Evolutionary conservation across 495 filamentous ascomycete species (phyloP), one percentile per base, ranked within the genome.

Genomic region (Pseudevernia furfuracea): DNA sequence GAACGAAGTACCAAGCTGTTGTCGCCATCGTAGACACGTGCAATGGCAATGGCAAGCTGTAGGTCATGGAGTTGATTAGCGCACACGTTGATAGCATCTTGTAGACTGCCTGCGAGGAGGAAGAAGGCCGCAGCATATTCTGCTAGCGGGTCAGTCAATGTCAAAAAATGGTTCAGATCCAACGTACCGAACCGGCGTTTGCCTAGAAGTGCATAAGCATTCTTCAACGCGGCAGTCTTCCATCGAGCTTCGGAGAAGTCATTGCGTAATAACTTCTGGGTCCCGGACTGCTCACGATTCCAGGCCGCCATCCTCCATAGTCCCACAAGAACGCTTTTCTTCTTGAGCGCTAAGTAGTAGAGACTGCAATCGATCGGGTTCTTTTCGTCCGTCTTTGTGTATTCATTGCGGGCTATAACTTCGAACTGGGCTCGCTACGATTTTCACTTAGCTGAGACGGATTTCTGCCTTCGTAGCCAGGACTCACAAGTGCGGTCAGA

Each of bases 71-170:
- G 78, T 68, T 96, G 91, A 68, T 88, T 89, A 2, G 90, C 78
- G 67, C 92, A 88, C 38, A 99, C 86, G 69, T 87, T 87, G 41
- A 90, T 87, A 19, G 94, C 93, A 74, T 96, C 92, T 56, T 87
- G 84, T 25, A 95, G 75, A 68, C 89, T 86, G 64, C 89, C 93
- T 14, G 92, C 95, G 3, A 99, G 81, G 38, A 99, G 80, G 79
- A 99, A 99, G 72, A 96, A 97, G 4, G 92, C 88, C 9, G 92
- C 95, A 10, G 94, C 94, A 70, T 99, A 98, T 80, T 92, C 88
- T 55, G 17, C 30, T 19, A 21, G 52, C 30, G 52, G 28, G 52
- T 55, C 52, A 55, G 52, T 36, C 52, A 21, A 55, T 32, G 30
- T n/a, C 30, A 34, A 14, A n/a, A 19, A 21, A 55, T 9, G 28